Base-by-base conservation (phyloP, 176 grass and related monocot species). In the Saccharum spontaneum region DNA sequence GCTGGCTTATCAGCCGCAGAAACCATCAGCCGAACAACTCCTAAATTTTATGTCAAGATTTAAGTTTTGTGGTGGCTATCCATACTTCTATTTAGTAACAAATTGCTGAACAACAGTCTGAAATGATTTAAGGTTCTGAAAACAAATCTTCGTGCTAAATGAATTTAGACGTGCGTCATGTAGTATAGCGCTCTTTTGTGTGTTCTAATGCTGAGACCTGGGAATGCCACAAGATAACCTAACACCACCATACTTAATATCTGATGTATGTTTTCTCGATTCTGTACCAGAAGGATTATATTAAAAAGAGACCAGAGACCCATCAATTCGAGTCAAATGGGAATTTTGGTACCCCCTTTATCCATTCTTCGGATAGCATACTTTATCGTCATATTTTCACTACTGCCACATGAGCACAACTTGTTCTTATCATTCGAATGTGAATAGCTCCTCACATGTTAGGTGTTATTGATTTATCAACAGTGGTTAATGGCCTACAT, bases 401-500 rank as follows among this genome's bases (percentile, higher is more conserved):
- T 22, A 63, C 49, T 63, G 69, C 6, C 12, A 74, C 67, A 69
- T 62, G 39, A 34, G 8, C 74, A 70, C 36, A 62, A 80, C 36
- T 71, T 76, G 14, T 81, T 80, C 30, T 55, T 79, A 20, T 83
- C 14, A 18, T 86, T 86, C 20, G 48, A 83, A 49, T 38, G 38
- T 20, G 59, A 65, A 71, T 80, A 82, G 44, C 46, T 94, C 44
- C 48, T 88, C 38, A 85, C 85, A 81, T 88, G 45, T 90, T 78
- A 83, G 45, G 83, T 86, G 44, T 72, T 80, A 54, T 79, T 85
- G 64, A 88, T 74, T 87, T 81, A 55, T 72, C 40, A 83, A 79
- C 92, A 94, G 90, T 89, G 74, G n/a, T 82, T 67, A 97, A 92
- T 87, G 92, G 94, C 55, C 93, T 92, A 74, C 93, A 94, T 88